Evolutionary conservation across 148 eudicot species (phyloP).

Genomic region (Nepenthes gracilis): DNA sequence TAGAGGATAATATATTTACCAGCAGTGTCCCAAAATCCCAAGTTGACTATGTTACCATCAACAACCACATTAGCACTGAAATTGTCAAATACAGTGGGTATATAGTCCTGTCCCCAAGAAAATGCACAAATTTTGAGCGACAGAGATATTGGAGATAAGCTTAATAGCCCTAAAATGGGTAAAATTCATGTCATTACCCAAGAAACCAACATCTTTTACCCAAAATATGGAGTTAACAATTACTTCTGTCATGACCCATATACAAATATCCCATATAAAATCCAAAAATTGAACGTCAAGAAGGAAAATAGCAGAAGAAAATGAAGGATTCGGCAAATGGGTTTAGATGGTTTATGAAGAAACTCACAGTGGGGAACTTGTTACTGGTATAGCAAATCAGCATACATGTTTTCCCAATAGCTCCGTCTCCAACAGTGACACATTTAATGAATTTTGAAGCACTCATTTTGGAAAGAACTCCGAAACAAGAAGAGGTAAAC

Average conservation of each 20-base stretch:
- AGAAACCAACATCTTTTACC: too few relatives aligned
- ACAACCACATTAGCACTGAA: constrained; percentile 76
- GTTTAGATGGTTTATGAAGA: not conserved
- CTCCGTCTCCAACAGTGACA: constrained; percentile 98
- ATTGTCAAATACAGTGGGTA: constrained; percentile 77
- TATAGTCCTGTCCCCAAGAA: constrained; percentile 39
- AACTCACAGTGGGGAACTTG: constrained; percentile 91
- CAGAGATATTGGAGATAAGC: too few relatives aligned
- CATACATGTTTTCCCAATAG: constrained; percentile 97
- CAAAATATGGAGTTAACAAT: not conserved
- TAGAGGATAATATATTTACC: constrained; percentile 23
- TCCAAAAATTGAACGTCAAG: not conserved
- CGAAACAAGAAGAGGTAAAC: too few relatives aligned
- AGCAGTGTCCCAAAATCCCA: constrained; percentile 95
- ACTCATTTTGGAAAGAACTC: constrained; percentile 26
- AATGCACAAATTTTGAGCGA: not conserved
- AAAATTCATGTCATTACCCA: not conserved
- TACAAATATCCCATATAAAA: constrained; percentile 6
- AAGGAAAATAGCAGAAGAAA: constrained; percentile 1
- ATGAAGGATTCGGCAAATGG: not conserved
- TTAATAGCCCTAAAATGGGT: not conserved
- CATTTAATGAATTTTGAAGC: constrained; percentile 97
- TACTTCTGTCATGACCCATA: constrained; percentile 4
- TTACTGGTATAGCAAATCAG: constrained; percentile 97
- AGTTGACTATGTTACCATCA: constrained; percentile 78